Conservation (phyloP, 2,329 filamentous ascomycete species). For the Fusarium sp. region DNA sequence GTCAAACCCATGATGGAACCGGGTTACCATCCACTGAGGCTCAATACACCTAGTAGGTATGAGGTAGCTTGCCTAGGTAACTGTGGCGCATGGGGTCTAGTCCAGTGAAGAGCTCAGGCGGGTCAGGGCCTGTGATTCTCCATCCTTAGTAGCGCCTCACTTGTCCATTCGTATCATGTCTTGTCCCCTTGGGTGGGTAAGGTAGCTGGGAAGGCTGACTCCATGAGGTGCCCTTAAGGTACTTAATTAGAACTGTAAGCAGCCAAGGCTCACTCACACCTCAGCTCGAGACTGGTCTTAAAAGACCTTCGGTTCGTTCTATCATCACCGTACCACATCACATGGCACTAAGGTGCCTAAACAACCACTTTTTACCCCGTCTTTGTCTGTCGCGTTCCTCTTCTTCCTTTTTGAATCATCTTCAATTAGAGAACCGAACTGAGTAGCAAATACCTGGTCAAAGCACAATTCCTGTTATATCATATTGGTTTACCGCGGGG, state of each 20-base stretch:
- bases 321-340: constrained; percentile 1
- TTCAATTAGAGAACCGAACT: background rate
- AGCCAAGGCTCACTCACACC: constrained; percentile 17
- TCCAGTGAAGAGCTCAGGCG: constrained; percentile 14
- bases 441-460: background rate
- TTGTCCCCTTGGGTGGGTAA: background rate
- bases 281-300: background rate
- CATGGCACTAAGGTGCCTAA: background rate
- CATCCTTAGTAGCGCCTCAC: constrained; percentile 12
- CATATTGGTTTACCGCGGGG: constrained; percentile 18
- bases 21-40: constrained; percentile 16
- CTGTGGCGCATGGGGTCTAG: constrained; percentile 8
- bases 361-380: background rate
- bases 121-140: constrained; percentile 4
- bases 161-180: background rate
- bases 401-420: background rate
- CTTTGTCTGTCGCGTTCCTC: background rate
- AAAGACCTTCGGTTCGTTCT: background rate
- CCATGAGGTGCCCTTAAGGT: background rate
- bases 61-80: background rate
- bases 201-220: background rate
- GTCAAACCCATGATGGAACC: background rate
- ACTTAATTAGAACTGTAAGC: background rate
- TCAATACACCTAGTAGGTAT: background rate
- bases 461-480: background rate